A percentile compares a stretch with the other conserved stretches of the same genome.
Evolutionary conservation across 768 basidiomycete species (phyloP).

Genomic region (Pisolithus orientalis): DNA sequence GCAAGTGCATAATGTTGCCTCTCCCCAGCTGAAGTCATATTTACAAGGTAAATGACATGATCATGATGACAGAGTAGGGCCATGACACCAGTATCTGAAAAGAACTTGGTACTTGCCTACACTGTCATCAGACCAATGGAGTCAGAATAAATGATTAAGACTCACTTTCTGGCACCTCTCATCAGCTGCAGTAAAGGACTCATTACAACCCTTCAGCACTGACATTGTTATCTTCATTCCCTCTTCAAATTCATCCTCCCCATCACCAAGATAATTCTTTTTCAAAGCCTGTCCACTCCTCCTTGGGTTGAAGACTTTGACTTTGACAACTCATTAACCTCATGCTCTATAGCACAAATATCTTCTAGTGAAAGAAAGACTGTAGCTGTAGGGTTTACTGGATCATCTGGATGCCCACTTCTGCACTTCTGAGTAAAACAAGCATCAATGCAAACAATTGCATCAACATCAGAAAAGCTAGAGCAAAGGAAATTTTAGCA

Average conservation of each 20-base stretch:
- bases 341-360: not conserved
- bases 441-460: conserved; percentile 28
- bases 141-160: too few relatives aligned
- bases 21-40: too few relatives aligned
- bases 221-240: conserved; percentile 20
- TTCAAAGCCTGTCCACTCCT: not conserved
- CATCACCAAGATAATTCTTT: not conserved
- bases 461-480: conserved; percentile 14
- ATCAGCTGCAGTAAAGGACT: not conserved
- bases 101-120: too few relatives aligned
- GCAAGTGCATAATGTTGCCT: too few relatives aligned
- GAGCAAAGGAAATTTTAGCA: not conserved
- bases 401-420: conserved; percentile 3
- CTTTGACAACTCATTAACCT: not conserved
- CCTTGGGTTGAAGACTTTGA: not conserved
- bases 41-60: too few relatives aligned
- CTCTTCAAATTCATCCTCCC: too few relatives aligned
- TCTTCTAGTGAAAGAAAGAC: conserved; percentile 16
- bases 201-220: conserved; percentile 27
- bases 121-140: too few relatives aligned
- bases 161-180: too few relatives aligned
- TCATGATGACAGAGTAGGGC: too few relatives aligned
- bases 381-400: conserved; percentile 8
- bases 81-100: too few relatives aligned
- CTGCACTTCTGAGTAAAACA: conserved; percentile 31